phyloP scores from a whole-genome alignment of 2,329 filamentous ascomycete species.

The Monosporascus sp. region DNA sequence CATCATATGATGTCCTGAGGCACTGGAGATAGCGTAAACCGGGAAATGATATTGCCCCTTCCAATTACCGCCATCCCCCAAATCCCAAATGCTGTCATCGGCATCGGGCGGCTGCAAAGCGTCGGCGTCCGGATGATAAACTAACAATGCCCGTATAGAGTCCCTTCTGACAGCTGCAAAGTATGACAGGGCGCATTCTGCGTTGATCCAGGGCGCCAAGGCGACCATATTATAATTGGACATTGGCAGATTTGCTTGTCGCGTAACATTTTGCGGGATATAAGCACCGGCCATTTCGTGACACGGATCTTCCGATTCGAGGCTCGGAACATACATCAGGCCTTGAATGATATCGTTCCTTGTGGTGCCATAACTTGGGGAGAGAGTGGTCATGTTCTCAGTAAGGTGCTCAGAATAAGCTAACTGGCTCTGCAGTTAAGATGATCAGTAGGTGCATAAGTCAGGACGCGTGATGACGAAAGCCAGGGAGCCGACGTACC shows the following conservation, averaged over 20 bases:
- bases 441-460: constrained; percentile 13
- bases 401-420: constrained; percentile 47
- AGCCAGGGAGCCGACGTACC: constrained; percentile 32
- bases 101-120: constrained; percentile 59
- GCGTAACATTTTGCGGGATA: constrained; percentile 71
- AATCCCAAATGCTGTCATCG: constrained; percentile 61
- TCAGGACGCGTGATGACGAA: not conserved
- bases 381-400: constrained; percentile 69
- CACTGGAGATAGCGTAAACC: constrained; percentile 73
- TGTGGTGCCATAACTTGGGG: constrained; percentile 57
- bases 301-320: constrained; percentile 56
- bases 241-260: constrained; percentile 60
- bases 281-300: constrained; percentile 55
- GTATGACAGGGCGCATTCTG: constrained; percentile 68
- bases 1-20: constrained; percentile 64
- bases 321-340: constrained; percentile 77
- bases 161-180: constrained; percentile 55
- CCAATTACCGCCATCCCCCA: constrained; percentile 68
- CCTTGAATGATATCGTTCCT: constrained; percentile 63
- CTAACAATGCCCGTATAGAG: constrained; percentile 57
- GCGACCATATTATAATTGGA: constrained; percentile 71
- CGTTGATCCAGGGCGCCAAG: constrained; percentile 78
- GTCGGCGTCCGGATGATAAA: constrained; percentile 53
- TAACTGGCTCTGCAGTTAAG: constrained; percentile 33
- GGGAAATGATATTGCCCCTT: constrained; percentile 66